A percentile compares a stretch with the other conserved stretches of the same genome.
Conservation (phyloP, 2,329 filamentous ascomycete genomes). For the Nothophaeocryptopus gaeumannii region DNA sequence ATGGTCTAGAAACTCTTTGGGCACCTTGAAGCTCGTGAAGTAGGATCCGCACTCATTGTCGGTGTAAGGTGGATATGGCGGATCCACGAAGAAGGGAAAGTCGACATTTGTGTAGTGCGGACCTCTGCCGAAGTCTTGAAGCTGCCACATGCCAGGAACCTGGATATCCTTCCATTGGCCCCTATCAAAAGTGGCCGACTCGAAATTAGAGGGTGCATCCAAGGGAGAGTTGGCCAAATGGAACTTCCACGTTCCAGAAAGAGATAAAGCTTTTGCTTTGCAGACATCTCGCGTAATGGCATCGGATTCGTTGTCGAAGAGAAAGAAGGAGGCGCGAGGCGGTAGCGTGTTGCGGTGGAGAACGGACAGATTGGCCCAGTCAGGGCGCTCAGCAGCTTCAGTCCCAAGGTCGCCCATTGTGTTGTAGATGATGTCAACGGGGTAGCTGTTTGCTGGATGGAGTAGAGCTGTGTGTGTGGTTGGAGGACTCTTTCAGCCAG, state of each 20-base stretch:
- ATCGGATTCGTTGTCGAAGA: slow-evolving; percentile 50
- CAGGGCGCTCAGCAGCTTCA: slow-evolving; percentile 38
- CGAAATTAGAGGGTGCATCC: slow-evolving; percentile 38
- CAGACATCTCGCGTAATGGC: slow-evolving; percentile 44
- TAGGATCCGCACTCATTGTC: slow-evolving; percentile 67
- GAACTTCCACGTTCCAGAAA: slow-evolving; percentile 41
- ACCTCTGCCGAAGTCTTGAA: slow-evolving; percentile 61
- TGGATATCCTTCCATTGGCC: slow-evolving; percentile 51
- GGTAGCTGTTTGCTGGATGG: not conserved
- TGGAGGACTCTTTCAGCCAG: not conserved
- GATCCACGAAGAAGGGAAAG: slow-evolving; percentile 58
- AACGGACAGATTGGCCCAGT: slow-evolving; percentile 61
- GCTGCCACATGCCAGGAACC: slow-evolving; percentile 62
- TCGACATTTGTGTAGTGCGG: slow-evolving; percentile 69
- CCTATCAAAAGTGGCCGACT: slow-evolving; percentile 35
- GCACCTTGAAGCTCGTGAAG: slow-evolving; percentile 54
- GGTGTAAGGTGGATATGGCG: slow-evolving; percentile 57
- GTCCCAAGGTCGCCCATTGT: slow-evolving; percentile 13
- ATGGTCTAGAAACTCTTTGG: slow-evolving; percentile 41
- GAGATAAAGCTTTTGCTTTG: slow-evolving; percentile 33
- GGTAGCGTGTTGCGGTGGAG: slow-evolving; percentile 60
- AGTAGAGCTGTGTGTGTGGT: not conserved
- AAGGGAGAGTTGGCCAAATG: slow-evolving; percentile 37
- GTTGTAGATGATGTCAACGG: not conserved
- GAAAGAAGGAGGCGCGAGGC: slow-evolving; percentile 56